Evolutionary conservation across 2,329 filamentous ascomycete genomes (phyloP).

Genomic region (Aspergillus uvarum): DNA sequence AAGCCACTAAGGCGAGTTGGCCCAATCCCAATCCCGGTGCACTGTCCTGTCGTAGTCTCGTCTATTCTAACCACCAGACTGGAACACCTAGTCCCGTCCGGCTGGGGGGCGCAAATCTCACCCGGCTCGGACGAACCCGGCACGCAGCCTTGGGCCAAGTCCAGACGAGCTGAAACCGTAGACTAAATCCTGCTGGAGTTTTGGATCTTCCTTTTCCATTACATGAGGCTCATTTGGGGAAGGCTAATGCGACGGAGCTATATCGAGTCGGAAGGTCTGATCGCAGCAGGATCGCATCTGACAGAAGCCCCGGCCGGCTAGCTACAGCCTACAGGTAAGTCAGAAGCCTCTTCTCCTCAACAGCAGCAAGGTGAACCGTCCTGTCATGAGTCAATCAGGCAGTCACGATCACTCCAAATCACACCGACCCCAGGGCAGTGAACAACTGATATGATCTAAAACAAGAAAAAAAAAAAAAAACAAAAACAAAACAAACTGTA

Average conservation of each 20-base stretch:
- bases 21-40: neutral
- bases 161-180: neutral
- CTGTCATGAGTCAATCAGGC: too few species aligned
- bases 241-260: neutral
- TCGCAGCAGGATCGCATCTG: conserved; percentile 8
- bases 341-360: neutral
- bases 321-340: conserved; percentile 5
- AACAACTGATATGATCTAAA: neutral
- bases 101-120: neutral
- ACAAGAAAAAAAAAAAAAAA: too few species aligned
- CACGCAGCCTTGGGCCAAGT: neutral
- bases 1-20: neutral
- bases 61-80: neutral
- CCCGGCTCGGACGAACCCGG: neutral
- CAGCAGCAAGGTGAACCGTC: too few species aligned
- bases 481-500: too few species aligned
- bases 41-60: neutral
- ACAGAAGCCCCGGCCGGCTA: conserved; percentile 3
- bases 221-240: neutral
- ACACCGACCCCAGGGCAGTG: neutral
- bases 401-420: neutral
- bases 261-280: conserved; percentile 1
- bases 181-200: neutral
- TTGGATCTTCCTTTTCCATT: neutral
- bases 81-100: neutral